A percentile compares a stretch with the other conserved stretches of the same genome.
These are phyloP conservation scores for Geotrichum fermentans DNA, from an alignment of 1,139 yeast species.

Conservation along the genomic window DNA sequence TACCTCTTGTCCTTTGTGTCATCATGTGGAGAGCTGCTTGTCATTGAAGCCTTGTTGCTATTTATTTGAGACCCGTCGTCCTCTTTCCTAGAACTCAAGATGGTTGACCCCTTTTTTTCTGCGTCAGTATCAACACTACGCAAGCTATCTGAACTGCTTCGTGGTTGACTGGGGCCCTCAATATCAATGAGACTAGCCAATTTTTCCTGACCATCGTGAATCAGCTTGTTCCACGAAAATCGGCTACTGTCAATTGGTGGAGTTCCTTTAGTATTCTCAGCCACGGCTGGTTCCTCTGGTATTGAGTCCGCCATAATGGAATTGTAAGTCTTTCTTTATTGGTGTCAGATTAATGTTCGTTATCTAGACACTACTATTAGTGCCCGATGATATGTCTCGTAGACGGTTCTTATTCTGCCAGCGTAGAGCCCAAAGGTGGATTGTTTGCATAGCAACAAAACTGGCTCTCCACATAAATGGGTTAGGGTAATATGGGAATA, in stretches of 20 bases:
- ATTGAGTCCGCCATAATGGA: neutral
- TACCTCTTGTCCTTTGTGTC: neutral
- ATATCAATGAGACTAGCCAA: constrained; percentile 13
- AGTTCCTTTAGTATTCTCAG: too few species aligned
- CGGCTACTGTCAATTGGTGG: neutral
- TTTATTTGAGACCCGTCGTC: neutral
- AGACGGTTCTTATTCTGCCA: too few species aligned
- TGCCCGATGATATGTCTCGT: too few species aligned
- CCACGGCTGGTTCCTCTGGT: neutral
- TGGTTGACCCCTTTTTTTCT: neutral
- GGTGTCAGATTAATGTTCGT: neutral
- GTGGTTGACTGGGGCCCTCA: constrained; percentile 1
- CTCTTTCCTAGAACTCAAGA: too few species aligned
- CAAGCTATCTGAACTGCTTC: neutral
- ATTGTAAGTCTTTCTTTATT: neutral
- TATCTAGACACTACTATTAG: too few species aligned
- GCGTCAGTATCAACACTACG: neutral
- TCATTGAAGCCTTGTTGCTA: neutral
- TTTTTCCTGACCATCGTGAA: constrained; percentile 17
- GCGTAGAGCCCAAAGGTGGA: too few species aligned
- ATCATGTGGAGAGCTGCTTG: neutral
- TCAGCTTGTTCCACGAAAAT: constrained; percentile 18
- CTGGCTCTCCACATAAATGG: too few species aligned
- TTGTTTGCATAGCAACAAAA: too few species aligned
- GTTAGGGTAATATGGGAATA: too few species aligned